These are phyloP conservation scores for Trichocladium antarcticum DNA, from an alignment of 495 filamentous ascomycete species.

Conservation along the genomic window DNA sequence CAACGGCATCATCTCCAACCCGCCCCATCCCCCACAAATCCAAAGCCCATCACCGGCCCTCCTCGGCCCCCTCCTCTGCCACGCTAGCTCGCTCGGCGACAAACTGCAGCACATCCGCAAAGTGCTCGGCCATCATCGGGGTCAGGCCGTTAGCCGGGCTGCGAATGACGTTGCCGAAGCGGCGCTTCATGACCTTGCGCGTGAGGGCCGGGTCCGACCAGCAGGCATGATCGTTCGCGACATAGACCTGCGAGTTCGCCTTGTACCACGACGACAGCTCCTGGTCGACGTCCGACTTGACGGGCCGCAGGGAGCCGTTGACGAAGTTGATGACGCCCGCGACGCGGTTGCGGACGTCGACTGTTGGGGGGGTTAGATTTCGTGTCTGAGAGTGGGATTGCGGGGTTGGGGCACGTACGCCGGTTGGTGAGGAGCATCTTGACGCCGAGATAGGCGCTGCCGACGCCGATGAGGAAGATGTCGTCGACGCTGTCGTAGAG, in stretches of 20 bases:
- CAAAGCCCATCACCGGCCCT: not conserved
- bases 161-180: slow-evolving; percentile 52
- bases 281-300: slow-evolving; percentile 52
- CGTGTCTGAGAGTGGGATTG: too few relatives aligned
- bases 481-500: slow-evolving; percentile 52
- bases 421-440: slow-evolving; percentile 57
- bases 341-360: slow-evolving; percentile 37
- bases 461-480: slow-evolving; percentile 75
- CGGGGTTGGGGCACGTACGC: slow-evolving; percentile 34
- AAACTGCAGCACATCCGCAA: slow-evolving; percentile 45
- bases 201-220: slow-evolving; percentile 48
- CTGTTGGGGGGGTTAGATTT: not conserved
- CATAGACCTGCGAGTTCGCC: slow-evolving; percentile 61
- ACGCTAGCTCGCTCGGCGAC: slow-evolving; percentile 37
- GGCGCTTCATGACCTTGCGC: slow-evolving; percentile 51
- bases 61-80: slow-evolving; percentile 31
- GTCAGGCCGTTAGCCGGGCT: slow-evolving; percentile 44
- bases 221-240: slow-evolving; percentile 56
- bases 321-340: slow-evolving; percentile 48
- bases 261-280: slow-evolving; percentile 63
- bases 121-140: slow-evolving; percentile 54
- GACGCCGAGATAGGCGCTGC: slow-evolving; percentile 59
- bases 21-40: not conserved
- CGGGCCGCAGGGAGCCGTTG: slow-evolving; percentile 51
- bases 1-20: not conserved